Percentiles rank a stretch among this genome's conserved stretches.
These are phyloP conservation scores for Candida piceae DNA, from an alignment of 805 yeast genomes.

Conservation along the genomic window DNA sequence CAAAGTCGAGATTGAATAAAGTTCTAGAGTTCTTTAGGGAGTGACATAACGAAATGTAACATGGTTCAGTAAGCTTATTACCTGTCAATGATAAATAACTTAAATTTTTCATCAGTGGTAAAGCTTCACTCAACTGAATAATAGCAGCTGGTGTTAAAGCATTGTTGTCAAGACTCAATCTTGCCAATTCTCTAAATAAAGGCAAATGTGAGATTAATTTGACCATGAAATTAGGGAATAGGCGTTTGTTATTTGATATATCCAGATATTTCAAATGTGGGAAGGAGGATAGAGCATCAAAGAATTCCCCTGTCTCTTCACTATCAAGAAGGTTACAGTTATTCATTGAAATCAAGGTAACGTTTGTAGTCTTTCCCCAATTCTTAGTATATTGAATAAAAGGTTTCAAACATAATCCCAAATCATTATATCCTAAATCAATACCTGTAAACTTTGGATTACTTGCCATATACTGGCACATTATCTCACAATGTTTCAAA, in stretches of 20 bases:
- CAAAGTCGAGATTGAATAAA: conserved; percentile 66
- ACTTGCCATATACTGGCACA: conserved; percentile 54
- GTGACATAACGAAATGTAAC: conserved; percentile 61
- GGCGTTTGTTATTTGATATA: conserved; percentile 59
- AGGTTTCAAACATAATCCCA: conserved; percentile 35
- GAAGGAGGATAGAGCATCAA: conserved; percentile 45
- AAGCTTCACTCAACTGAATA: conserved; percentile 55
- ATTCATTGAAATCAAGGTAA: conserved; percentile 56
- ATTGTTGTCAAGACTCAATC: conserved; percentile 72
- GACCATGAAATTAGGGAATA: conserved; percentile 60
- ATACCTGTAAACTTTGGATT: conserved; percentile 54
- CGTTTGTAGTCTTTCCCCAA: conserved; percentile 14
- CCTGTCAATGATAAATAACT: conserved; percentile 68
- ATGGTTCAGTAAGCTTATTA: conserved; percentile 52
- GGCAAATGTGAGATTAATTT: conserved; percentile 64
- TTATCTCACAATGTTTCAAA: conserved; percentile 48
- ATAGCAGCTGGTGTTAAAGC: conserved; percentile 52
- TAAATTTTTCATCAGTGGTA: conserved; percentile 63
- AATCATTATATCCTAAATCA: conserved; percentile 81
- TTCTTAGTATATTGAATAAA: conserved; percentile 31
- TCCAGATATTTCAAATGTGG: conserved; percentile 69
- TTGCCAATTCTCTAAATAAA: conserved; percentile 52
- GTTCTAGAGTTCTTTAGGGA: conserved; percentile 63
- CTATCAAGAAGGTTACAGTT: conserved; percentile 54
- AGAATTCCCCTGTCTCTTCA: conserved; percentile 44